Evolutionary conservation across 2,329 filamentous ascomycete genomes (phyloP).

Genomic region (Neopestalotiopsis sp.): DNA sequence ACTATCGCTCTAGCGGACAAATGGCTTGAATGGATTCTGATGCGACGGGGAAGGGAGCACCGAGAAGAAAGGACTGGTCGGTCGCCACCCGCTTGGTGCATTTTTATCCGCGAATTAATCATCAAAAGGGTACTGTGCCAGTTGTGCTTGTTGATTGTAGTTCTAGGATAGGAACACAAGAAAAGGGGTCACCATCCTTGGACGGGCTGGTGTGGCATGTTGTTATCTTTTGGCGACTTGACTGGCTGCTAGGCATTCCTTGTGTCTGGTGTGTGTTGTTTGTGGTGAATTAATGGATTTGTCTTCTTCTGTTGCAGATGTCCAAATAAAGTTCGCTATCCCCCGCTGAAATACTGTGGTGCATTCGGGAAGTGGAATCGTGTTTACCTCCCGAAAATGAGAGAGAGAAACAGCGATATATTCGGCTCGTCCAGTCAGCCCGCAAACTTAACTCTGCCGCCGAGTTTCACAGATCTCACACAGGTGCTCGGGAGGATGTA

Average conservation of each 20-base stretch:
- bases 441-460: neutral
- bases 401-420: neutral
- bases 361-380: neutral
- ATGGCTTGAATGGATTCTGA: neutral
- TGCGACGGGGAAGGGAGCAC: neutral
- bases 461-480: neutral
- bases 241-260: neutral
- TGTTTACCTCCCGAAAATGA: neutral
- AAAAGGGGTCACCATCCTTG: neutral
- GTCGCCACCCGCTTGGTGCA: neutral
- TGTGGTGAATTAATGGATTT: neutral
- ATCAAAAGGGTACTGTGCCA: neutral
- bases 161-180: neutral
- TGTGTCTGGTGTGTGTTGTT: neutral
- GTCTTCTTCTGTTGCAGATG: neutral
- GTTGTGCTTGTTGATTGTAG: neutral
- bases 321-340: conserved; percentile 13
- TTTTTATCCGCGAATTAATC: neutral
- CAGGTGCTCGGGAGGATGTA: neutral
- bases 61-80: neutral
- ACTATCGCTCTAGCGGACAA: neutral
- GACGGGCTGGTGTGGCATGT: neutral
- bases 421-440: neutral
- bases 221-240: neutral
- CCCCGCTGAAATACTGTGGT: neutral